Base-by-base conservation (phyloP, 1,284 basidiomycete genomes). In the Cutaneotrichosporon spelunceum region DNA sequence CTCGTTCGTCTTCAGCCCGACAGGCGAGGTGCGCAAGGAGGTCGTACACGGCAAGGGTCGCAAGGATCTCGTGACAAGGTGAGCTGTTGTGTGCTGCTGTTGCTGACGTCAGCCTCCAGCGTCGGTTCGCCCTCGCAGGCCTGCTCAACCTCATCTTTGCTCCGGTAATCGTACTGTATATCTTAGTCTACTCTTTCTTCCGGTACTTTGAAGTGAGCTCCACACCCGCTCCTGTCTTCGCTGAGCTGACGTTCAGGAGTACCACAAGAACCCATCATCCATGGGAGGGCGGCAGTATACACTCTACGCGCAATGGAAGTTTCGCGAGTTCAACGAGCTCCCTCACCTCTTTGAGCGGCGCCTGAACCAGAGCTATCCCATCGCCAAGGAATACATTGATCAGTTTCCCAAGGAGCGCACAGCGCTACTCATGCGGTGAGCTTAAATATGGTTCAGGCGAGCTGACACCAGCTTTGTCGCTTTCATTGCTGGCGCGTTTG, bases 151-250 rank as follows among this genome's bases (percentile, higher is more conserved):
- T 90, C 2, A 85, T 95, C 16, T 93, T 98, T 72, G 92, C 91
- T 1, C 96, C 96, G 0, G 95, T 98, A 80, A 98, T 99, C 70
- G 90, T 99, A 36, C 81, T 94, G n/a, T 99, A 98, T 78, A 84
- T 97, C 49, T 79, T 97, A 49, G 89, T 97, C 85, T 99, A 96
- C 78, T 98, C 93, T 1, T 99, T 99, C 84, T 99, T 99, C 83
- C 90, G 94, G 16, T 99, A 99, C 78, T 99, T 99, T 69, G 95
- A 98, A 83, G 93, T 91, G 56, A 59, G 84, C 39, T n/a, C 36
- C n/a, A n/a, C n/a, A n/a, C n/a, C n/a, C n/a, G 9, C 73, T 29
- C 10, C 29, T 23, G 21, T 13, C n/a, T 3, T 21, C 11, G 7
- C 5, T 10, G 23, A 49, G 23, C 48, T 34, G 44, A 33, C 36